A percentile compares a stretch with the other conserved stretches of the same genome.
These are phyloP conservation scores for Puya raimondii DNA, from an alignment of 176 grass and related monocot species.

Conservation along the genomic window DNA sequence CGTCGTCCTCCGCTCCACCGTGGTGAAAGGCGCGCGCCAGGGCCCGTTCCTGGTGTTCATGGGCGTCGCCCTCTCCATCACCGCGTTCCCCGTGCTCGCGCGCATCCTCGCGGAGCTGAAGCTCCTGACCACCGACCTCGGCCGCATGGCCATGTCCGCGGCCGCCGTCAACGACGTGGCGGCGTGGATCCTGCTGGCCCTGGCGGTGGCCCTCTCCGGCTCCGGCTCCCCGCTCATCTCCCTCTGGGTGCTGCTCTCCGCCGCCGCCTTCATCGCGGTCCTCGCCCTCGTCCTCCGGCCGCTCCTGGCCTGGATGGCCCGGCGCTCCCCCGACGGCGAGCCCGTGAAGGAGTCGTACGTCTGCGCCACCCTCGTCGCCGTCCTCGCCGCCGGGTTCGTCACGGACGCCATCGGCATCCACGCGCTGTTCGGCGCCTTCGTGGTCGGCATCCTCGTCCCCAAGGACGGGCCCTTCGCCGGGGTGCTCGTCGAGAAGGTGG, in stretches of 20 bases:
- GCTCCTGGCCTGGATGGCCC: constrained; percentile 29
- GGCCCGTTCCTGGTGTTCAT: constrained; percentile 46
- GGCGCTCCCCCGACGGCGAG: constrained; percentile 37
- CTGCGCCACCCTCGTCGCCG: constrained; percentile 23
- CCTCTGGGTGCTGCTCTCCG: constrained; percentile 42
- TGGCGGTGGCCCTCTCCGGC: constrained; percentile 49
- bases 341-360: constrained; percentile 43
- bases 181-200: constrained; percentile 48
- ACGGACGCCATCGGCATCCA: constrained; percentile 64
- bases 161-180: constrained; percentile 48
- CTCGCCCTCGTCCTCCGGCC: constrained; percentile 27
- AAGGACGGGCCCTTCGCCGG: constrained; percentile 46
- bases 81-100: constrained; percentile 53
- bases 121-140: constrained; percentile 62
- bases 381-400: constrained; percentile 37
- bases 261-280: constrained; percentile 23
- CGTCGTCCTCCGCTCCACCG: constrained; percentile 27
- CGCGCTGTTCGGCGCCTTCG: constrained; percentile 61
- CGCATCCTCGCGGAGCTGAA: constrained; percentile 64
- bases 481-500: constrained; percentile 51
- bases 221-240: constrained; percentile 40
- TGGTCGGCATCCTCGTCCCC: constrained; percentile 45
- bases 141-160: constrained; percentile 75
- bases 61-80: constrained; percentile 57
- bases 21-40: constrained; percentile 7